A percentile compares a stretch with the other conserved stretches of the same genome.
Evolutionary conservation across 352 stramenopile genomes (phyloP).

Genomic region (Pilasporangium apinafurcum): DNA sequence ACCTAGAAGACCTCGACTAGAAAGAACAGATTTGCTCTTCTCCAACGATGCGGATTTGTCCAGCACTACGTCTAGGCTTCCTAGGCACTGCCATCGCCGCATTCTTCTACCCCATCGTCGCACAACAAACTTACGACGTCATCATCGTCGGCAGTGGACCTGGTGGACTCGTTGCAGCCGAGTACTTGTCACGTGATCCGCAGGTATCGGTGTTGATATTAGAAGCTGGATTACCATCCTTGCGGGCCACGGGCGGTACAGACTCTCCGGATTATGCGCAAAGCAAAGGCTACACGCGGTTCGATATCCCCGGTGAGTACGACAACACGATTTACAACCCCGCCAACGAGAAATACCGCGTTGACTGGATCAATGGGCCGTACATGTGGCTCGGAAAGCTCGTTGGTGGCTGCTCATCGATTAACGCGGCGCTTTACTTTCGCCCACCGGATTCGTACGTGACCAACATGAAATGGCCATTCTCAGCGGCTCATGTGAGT

Average conservation of each 20-base stretch:
- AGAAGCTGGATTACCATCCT: constrained; percentile 39
- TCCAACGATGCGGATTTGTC: too few relatives aligned
- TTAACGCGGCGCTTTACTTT: constrained; percentile 85
- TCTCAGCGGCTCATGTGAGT: constrained; percentile 53
- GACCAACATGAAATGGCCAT: constrained; percentile 34
- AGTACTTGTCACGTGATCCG: constrained; percentile 47
- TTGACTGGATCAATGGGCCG: constrained; percentile 36
- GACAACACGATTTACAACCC: constrained; percentile 33
- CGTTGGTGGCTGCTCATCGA: constrained; percentile 71
- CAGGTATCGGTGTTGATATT: constrained; percentile 48
- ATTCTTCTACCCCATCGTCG: too few relatives aligned
- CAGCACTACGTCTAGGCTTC: too few relatives aligned
- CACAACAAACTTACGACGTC: constrained; percentile 49
- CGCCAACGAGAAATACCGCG: constrained; percentile 33
- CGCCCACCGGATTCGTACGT: constrained; percentile 46
- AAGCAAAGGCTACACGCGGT: constrained; percentile 33
- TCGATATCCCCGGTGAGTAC: constrained; percentile 64
- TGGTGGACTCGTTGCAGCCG: constrained; percentile 46
- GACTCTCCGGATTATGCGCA: constrained; percentile 31
- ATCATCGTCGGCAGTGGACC: constrained; percentile 51
- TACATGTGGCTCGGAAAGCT: constrained; percentile 68
- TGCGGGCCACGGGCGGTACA: constrained; percentile 32
- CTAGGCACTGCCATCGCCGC: too few relatives aligned
- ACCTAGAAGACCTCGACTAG: too few relatives aligned
- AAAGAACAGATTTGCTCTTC: too few relatives aligned